Evolutionary conservation across 140 eudicot genomes (phyloP).

Genomic region (Artemisia princeps): DNA sequence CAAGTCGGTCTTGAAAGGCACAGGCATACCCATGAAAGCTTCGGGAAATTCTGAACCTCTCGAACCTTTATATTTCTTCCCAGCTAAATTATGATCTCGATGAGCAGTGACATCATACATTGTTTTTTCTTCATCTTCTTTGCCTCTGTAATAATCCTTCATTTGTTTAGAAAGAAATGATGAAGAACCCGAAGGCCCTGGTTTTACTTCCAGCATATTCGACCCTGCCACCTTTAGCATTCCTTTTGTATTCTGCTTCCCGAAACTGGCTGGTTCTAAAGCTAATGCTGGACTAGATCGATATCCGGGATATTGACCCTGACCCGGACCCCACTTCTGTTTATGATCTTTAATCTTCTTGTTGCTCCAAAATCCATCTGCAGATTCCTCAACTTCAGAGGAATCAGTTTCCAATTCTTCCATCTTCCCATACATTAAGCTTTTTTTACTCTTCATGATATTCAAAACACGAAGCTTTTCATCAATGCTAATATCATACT

Average conservation of each 20-base stretch:
- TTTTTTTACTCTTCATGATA: conserved; percentile 71
- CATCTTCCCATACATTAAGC: conserved; percentile 69
- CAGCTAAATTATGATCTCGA: conserved; percentile 36
- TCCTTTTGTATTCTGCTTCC: conserved; percentile 57
- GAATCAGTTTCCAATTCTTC: conserved; percentile 66
- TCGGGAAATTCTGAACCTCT: conserved; percentile 44
- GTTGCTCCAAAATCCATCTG: conserved; percentile 55
- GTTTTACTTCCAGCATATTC: conserved; percentile 34
- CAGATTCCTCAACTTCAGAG: conserved; percentile 75
- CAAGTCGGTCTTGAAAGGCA: conserved; percentile 33
- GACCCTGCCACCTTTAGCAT: conserved; percentile 48
- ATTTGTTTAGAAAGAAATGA: conserved; percentile 19
- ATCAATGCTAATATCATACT: conserved; percentile 43
- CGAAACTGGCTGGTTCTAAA: conserved; percentile 38
- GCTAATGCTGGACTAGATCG: conserved; percentile 36
- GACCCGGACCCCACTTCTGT: conserved; percentile 36
- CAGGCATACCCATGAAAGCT: conserved; percentile 34
- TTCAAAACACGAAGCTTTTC: conserved; percentile 86
- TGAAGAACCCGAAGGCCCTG: conserved; percentile 39
- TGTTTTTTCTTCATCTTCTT: conserved; percentile 32
- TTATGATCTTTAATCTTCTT: conserved; percentile 50
- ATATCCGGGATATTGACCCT: conserved; percentile 32
- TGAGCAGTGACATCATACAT: conserved; percentile 57
- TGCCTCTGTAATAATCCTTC: conserved; percentile 29
- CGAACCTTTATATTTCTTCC: conserved; percentile 41